Evolutionary conservation across 75 land plant genomes (phyloP).

Genomic region (Cryptomeria japonica): DNA sequence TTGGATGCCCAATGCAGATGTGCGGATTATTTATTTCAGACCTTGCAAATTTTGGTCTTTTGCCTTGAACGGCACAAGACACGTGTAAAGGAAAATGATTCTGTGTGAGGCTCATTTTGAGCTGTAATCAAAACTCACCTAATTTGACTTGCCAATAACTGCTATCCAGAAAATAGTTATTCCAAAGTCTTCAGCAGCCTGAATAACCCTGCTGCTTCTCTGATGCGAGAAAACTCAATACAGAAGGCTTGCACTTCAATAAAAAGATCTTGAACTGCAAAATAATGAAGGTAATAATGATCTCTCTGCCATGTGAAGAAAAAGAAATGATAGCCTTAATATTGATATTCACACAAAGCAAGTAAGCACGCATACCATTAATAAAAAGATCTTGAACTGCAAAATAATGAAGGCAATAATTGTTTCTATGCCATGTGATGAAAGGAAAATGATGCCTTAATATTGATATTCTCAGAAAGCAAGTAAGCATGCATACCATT

Average conservation of each 20-base stretch:
- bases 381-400: conserved; percentile 93
- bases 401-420: conserved; percentile 3
- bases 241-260: conserved; percentile 98
- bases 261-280: conserved; percentile 89
- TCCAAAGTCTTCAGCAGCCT: conserved; percentile 87
- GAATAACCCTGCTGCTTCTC: conserved; percentile 90
- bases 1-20: not conserved
- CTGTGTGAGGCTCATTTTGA: not conserved
- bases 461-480: not conserved
- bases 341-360: not conserved
- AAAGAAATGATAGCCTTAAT: not conserved
- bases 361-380: conserved; percentile 59
- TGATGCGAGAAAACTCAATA: conserved; percentile 93
- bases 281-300: not conserved
- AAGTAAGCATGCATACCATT: conserved; percentile 64
- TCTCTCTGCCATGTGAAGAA: not conserved
- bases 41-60: not conserved
- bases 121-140: not conserved
- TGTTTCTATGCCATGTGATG: not conserved
- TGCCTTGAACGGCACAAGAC: not conserved
- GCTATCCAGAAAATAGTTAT: conserved; percentile 7
- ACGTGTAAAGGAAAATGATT: not conserved
- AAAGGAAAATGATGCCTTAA: not conserved
- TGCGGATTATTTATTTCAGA: not conserved
- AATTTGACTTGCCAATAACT: not conserved